Evolutionary conservation across 352 stramenopile genomes (phyloP).

Genomic region (Globisporangium nagaii): DNA sequence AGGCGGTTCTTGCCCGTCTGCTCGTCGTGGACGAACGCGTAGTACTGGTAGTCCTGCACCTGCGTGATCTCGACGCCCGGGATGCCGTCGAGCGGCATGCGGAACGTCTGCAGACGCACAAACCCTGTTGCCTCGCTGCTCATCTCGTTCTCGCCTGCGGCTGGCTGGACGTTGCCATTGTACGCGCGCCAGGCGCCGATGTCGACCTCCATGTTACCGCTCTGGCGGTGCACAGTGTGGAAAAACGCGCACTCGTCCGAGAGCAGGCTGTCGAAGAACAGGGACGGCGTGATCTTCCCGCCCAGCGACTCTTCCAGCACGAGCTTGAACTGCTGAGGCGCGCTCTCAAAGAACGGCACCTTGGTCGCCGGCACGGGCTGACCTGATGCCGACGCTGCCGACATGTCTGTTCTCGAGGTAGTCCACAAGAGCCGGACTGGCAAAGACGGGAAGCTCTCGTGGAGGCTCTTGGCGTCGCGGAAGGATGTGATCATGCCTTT

Average conservation of each 20-base stretch:
- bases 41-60: slow-evolving; percentile 62
- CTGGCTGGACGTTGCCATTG: slow-evolving; percentile 3
- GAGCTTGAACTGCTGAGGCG: slow-evolving; percentile 29
- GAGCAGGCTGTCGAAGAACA: slow-evolving; percentile 56
- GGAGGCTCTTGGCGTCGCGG: slow-evolving; percentile 17
- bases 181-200: slow-evolving; percentile 45
- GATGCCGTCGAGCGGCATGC: slow-evolving; percentile 48
- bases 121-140: slow-evolving; percentile 5
- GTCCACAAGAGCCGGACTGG: slow-evolving; percentile 46
- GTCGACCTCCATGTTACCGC: slow-evolving; percentile 55
- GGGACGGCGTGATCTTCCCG: slow-evolving; percentile 28
- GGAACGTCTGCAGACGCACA: slow-evolving; percentile 52
- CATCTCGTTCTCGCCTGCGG: not conserved
- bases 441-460: slow-evolving; percentile 24
- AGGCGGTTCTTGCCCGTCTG: slow-evolving; percentile 25
- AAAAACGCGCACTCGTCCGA: slow-evolving; percentile 57
- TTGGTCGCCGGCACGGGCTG: slow-evolving; percentile 13
- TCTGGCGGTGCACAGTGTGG: slow-evolving; percentile 22
- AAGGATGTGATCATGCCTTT: slow-evolving; percentile 42
- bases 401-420: not conserved
- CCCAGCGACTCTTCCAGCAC: slow-evolving; percentile 42
- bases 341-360: slow-evolving; percentile 48
- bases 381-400: not conserved
- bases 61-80: slow-evolving; percentile 34
- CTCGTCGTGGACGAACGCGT: slow-evolving; percentile 27